Base-by-base conservation (phyloP, 225 moss, liverwort and hornwort genomes). In the Antitrichia curtipendula region DNA sequence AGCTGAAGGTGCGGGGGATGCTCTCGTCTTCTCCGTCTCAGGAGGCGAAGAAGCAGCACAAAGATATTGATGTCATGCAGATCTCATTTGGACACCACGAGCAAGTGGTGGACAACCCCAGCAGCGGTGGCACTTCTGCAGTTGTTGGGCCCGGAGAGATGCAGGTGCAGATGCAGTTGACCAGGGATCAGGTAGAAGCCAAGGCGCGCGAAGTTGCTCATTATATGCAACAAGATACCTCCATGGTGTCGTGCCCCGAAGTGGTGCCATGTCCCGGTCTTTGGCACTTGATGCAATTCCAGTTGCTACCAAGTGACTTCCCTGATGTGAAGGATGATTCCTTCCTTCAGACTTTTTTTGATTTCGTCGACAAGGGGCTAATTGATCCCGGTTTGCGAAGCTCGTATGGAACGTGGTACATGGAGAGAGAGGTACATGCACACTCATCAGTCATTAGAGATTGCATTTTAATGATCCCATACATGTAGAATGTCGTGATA, bases 111-210 rank as follows among this genome's bases (percentile, higher is more conserved):
- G 90, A 89, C 75, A 75, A 92, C 84, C 92, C 92, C 75, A 85
- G 87, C 86, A 92, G 75, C 89, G 75, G 89, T 43, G 86, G 90
- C 53, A 75, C 66, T 29, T 77, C 63, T 74, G 81, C 71, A 65
- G 84, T 83, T 87, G 90, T 69, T 86, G 89, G 88, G 89, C 86
- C 82, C 29, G 86, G 84, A 88, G 90, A 92, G 82, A 90, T 90
- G 93, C 90, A 92, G 91, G 89, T 92, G 93, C 88, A 92, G 92
- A 93, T 93, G 93, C 91, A 89, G 89, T 90, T 87, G 93, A 93
- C 91, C 86, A 90, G 92, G 94, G 91, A 87, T 22, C 90, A 91
- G 91, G 94, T 94, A 31, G 94, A 94, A 92, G 75, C 90, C 32
- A 87, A 92, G 90, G 94, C 92, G 83, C 88, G 91, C 81, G 87